Base-by-base conservation (phyloP, 2,329 filamentous ascomycete genomes). In the Paecilomyces dactylethromorphus region DNA sequence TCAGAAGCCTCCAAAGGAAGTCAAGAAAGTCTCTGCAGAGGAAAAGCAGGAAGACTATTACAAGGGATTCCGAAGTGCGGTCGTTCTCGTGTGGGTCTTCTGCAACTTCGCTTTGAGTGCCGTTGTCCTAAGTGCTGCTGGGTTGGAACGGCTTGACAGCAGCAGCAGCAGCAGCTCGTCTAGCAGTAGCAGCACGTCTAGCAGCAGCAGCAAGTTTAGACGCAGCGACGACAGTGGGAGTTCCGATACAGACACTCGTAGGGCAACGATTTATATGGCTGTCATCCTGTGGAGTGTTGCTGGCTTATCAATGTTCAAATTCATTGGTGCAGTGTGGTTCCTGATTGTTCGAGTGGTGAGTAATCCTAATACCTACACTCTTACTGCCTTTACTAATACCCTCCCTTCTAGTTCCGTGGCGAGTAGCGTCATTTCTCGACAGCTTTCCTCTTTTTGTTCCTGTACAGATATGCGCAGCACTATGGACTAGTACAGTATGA, bases 21-120 rank as follows among this genome's bases (percentile, higher is more conserved):
- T 86, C 35, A 70, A 71, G 18, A 59, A 62, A 1, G 64, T 76
- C 2, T 79, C 79, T n/a, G 75, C 83, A 11, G 71, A 78, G 51
- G 92, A 97, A 71, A 91, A 89, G 70, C 93, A 99, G 74, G 91
- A 97, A 80, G 94, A 99, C 74, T 99, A 97, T 78, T 99, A 99
- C 83, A 92, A 92, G 68, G 94, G 92, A 64, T 96, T 99, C 73
- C 86, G 94, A 62, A 95, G 90, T 21, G 86, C 91, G 29, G 92
- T 97, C 65, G 94, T 99, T 31, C 80, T 97, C 55, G 86, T 89
- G 64, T 99, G 94, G 94, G 96, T 99, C 83, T 91, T 97, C 68
- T 92, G 87, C 70, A 99, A 99, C 75, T 90, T 99, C 73, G 92
- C 86, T 0, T 85, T 99, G 5, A 87, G 86, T 0, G 93, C 93